Evolutionary conservation across 2,329 filamentous ascomycete genomes (phyloP).

Genomic region (Zymoseptoria brevis): DNA sequence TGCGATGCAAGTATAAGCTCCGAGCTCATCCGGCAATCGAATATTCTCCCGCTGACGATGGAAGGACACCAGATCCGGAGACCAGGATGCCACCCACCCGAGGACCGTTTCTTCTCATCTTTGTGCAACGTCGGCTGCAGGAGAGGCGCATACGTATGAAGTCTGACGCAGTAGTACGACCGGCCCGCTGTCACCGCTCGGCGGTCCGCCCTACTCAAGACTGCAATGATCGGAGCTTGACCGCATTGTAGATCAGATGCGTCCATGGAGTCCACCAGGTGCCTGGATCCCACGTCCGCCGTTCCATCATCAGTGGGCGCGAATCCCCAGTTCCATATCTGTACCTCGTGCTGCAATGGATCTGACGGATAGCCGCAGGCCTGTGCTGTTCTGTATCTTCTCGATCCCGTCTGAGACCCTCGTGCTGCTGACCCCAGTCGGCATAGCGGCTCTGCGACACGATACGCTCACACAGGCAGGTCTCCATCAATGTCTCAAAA

Average conservation of each 20-base stretch:
- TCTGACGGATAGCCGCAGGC: background rate
- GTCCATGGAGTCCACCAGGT: background rate
- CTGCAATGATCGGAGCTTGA: background rate
- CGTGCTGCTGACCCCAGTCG: background rate
- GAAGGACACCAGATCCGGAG: background rate
- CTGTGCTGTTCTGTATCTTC: background rate
- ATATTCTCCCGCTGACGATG: background rate
- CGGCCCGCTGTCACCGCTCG: background rate
- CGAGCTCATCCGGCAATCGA: background rate
- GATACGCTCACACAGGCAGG: background rate
- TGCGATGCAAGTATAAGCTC: background rate
- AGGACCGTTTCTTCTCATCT: background rate
- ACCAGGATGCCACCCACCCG: background rate
- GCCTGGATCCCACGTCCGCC: background rate
- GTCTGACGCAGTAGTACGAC: background rate
- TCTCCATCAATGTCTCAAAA: background rate
- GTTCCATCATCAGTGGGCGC: background rate
- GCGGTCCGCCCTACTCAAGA: background rate
- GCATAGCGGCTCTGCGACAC: background rate
- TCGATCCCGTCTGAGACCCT: background rate
- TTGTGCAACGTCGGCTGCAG: background rate
- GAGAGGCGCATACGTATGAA: background rate
- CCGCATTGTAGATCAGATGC: background rate
- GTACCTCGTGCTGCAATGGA: background rate
- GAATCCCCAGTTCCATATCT: background rate